Conservation (phyloP, 352 stramenopile genomes). For the Phytophthora podocarpi region DNA sequence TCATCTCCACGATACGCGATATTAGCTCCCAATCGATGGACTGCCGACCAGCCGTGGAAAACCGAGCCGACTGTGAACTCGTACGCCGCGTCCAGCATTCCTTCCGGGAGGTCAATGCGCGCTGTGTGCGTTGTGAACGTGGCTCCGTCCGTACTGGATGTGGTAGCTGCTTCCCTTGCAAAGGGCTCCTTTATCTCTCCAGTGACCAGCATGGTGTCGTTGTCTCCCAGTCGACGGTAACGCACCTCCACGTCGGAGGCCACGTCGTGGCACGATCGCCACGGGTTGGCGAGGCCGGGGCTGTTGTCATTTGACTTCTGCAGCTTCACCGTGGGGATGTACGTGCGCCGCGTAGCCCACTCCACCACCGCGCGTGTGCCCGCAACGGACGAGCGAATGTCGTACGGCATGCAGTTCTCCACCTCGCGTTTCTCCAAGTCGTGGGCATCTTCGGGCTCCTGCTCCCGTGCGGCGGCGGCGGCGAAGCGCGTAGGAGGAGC, state of each 20-base stretch:
- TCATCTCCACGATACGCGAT: conserved; percentile 42
- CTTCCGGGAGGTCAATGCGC: conserved; percentile 48
- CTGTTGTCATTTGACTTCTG: conserved; percentile 40
- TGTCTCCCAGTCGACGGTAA: conserved; percentile 48
- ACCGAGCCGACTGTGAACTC: conserved; percentile 81
- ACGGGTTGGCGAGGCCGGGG: conserved; percentile 43
- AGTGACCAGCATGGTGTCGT: conserved; percentile 29
- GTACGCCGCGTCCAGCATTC: conserved; percentile 30
- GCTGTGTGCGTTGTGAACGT: conserved; percentile 73
- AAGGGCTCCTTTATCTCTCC: conserved; percentile 37
- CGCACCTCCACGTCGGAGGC: conserved; percentile 56
- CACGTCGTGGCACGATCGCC: conserved; percentile 76
- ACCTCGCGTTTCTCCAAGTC: conserved; percentile 82
- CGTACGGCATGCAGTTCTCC: conserved; percentile 86
- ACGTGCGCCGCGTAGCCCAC: conserved; percentile 75
- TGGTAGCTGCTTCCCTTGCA: conserved; percentile 45
- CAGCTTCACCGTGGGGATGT: conserved; percentile 67
- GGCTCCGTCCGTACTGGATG: conserved; percentile 49
- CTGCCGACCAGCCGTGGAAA: conserved; percentile 79
- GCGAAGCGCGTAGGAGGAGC: too few species aligned
- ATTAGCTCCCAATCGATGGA: conserved; percentile 69
- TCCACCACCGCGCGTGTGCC: conserved; percentile 60
- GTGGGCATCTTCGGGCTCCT: conserved; percentile 51
- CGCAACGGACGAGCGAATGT: conserved; percentile 76
- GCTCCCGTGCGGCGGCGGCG: conserved; percentile 27